Conservation (phyloP, 257 asterid species). For the Echites panduratus region DNA sequence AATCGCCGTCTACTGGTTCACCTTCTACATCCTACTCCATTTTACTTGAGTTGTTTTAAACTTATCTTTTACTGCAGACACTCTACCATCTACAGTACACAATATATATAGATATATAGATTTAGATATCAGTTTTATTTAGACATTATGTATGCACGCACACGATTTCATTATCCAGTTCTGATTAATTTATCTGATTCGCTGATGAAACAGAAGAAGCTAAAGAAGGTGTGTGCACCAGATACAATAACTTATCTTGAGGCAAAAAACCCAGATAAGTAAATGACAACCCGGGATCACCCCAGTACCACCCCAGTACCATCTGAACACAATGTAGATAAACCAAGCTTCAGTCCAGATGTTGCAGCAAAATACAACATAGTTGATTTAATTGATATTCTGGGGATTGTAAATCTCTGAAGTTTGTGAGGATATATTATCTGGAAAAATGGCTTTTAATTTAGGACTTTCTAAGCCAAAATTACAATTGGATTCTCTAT, state of each 20-base stretch:
- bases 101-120: too few species aligned
- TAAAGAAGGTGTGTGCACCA: constrained; percentile 11
- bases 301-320: background rate
- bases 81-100: background rate
- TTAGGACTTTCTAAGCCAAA: background rate
- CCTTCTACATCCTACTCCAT: constrained; percentile 4
- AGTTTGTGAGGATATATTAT: background rate
- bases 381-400: background rate
- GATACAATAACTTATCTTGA: constrained; percentile 7
- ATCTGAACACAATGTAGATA: constrained; percentile 6
- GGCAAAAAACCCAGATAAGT: constrained; percentile 16
- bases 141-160: background rate
- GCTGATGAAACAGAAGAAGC: constrained; percentile 19
- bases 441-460: background rate
- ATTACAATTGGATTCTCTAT: background rate
- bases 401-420: constrained; percentile 18
- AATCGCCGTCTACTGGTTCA: constrained; percentile 20
- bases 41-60: background rate
- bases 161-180: background rate
- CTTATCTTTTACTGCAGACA: background rate
- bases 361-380: background rate
- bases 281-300: background rate
- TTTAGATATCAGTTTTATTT: background rate
- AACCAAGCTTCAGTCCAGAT: background rate
- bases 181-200: background rate